Conservation (phyloP, 1,284 basidiomycete species). For the Inonotus hispidus region DNA sequence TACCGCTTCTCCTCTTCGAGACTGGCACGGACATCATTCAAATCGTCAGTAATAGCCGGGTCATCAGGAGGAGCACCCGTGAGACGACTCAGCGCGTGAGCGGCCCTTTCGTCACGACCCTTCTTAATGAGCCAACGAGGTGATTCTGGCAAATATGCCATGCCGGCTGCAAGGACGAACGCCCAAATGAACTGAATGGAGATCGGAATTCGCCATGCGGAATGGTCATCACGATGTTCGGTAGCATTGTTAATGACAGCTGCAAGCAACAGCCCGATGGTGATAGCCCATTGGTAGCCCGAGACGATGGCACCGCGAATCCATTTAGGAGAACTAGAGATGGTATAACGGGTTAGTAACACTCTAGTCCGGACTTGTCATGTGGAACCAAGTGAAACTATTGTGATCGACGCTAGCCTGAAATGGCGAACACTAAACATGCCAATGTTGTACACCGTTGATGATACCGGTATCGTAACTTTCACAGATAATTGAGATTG, state of each 20-base stretch:
- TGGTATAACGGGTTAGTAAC: not conserved
- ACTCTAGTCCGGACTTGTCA: not conserved
- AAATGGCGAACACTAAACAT: not conserved
- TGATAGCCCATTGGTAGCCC: slow-evolving; percentile 74
- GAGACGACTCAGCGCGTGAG: slow-evolving; percentile 57
- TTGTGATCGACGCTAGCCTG: not conserved
- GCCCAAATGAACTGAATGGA: slow-evolving; percentile 74
- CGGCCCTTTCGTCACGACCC: slow-evolving; percentile 59
- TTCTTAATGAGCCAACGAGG: slow-evolving; percentile 56
- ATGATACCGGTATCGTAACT: slow-evolving; percentile 77
- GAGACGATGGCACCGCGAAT: slow-evolving; percentile 79
- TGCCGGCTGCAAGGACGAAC: slow-evolving; percentile 61
- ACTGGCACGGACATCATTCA: slow-evolving; percentile 68
- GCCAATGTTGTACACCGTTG: slow-evolving; percentile 50
- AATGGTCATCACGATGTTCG: slow-evolving; percentile 63
- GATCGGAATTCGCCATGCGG: slow-evolving; percentile 77
- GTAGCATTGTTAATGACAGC: slow-evolving; percentile 70
- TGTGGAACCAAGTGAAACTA: not conserved
- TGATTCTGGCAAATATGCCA: slow-evolving; percentile 61
- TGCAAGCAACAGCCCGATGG: slow-evolving; percentile 77
- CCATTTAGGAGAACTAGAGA: slow-evolving; percentile 60
- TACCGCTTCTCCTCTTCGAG: slow-evolving; percentile 58
- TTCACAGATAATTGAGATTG: slow-evolving; percentile 16
- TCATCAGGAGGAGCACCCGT: slow-evolving; percentile 46
- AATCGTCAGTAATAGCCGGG: slow-evolving; percentile 52